phyloP scores from a whole-genome alignment of 2,329 filamentous ascomycete species.

The Amauroascus niger region DNA sequence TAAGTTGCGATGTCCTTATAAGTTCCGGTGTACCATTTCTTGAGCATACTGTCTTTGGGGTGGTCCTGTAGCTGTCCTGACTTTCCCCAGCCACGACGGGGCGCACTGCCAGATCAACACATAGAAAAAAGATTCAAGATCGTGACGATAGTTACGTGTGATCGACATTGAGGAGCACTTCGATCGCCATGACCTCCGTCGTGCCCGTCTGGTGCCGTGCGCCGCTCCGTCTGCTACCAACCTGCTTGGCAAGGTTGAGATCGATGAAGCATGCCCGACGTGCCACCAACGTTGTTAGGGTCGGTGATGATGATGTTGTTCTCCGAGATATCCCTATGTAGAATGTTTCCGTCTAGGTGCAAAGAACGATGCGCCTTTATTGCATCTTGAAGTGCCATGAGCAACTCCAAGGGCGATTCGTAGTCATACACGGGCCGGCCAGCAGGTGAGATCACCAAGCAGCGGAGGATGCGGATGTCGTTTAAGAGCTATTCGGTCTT shows the following conservation, averaged over 20 bases:
- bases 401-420: constrained; percentile 25
- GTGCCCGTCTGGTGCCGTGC: constrained; percentile 15
- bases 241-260: constrained; percentile 27
- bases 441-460: constrained; percentile 26
- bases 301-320: constrained; percentile 34
- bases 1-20: not conserved
- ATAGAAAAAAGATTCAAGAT: not conserved
- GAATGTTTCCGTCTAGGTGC: constrained; percentile 26
- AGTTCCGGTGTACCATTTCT: not conserved
- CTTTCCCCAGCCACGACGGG: not conserved
- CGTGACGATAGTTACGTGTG: not conserved
- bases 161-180: not conserved
- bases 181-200: not conserved
- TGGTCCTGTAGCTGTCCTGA: too few species aligned
- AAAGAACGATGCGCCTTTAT: constrained; percentile 31
- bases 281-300: constrained; percentile 11
- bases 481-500: too few species aligned
- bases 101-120: constrained; percentile 20
- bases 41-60: not conserved
- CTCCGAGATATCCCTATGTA: constrained; percentile 32
- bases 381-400: constrained; percentile 28
- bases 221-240: constrained; percentile 16
- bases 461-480: constrained; percentile 25
- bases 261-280: constrained; percentile 30
- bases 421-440: constrained; percentile 25